Percentiles rank a stretch among this genome's conserved stretches.
Conservation (phyloP, 192 early-diverging fungal species). For the Spizellomyces punctatus region DNA sequence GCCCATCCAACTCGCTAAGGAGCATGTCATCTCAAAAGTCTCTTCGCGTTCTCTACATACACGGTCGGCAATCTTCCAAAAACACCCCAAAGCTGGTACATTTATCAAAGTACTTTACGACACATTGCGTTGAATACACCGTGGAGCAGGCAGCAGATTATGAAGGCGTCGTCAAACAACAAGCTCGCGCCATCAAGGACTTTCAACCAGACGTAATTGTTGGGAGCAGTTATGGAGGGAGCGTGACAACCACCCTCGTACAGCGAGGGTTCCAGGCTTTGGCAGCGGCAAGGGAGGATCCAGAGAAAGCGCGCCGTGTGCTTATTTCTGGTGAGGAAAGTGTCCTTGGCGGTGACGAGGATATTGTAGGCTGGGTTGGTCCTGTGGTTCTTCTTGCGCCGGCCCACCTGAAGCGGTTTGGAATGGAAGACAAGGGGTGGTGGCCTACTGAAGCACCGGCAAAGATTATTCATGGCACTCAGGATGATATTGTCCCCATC, state of each 20-base stretch:
- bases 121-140: too few relatives aligned
- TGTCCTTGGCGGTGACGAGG: neutral
- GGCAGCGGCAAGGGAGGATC: neutral
- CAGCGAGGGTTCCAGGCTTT: neutral
- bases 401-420: neutral
- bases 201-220: conserved; percentile 1
- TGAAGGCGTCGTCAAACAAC: neutral
- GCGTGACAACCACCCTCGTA: neutral
- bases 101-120: too few relatives aligned
- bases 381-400: neutral
- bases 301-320: neutral
- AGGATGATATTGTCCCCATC: neutral
- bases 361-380: neutral
- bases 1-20: too few relatives aligned
- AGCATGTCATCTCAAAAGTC: too few relatives aligned
- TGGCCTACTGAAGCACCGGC: neutral
- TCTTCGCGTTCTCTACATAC: too few relatives aligned
- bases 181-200: neutral
- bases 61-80: too few relatives aligned
- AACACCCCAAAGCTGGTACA: too few relatives aligned
- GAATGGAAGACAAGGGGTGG: neutral
- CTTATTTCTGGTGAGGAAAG: neutral
- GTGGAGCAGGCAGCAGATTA: too few relatives aligned
- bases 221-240: conserved; percentile 2
- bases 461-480: neutral